These are phyloP conservation scores for Ceratocystis harringtonii DNA, from an alignment of 2,329 filamentous ascomycete species.

Conservation along the genomic window DNA sequence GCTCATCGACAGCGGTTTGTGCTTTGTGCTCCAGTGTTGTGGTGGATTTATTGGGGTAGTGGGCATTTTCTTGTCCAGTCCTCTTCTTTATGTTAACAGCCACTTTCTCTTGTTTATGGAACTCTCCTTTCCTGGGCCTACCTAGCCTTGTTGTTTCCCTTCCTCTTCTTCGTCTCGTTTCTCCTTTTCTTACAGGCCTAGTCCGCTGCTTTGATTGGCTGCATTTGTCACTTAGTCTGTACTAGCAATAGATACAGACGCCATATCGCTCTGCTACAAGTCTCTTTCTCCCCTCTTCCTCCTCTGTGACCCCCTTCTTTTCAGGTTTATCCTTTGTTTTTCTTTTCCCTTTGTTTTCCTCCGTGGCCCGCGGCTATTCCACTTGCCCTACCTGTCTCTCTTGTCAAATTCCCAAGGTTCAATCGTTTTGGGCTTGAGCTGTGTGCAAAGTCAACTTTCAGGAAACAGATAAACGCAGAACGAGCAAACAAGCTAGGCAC, in stretches of 20 bases:
- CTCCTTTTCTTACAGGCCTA: constrained; percentile 4
- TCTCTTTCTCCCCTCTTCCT: constrained; percentile 1
- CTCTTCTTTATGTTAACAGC: constrained; percentile 1
- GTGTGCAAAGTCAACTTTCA: background rate
- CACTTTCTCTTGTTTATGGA: constrained; percentile 5
- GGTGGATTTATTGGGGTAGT: background rate
- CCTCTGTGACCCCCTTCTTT: constrained; percentile 5
- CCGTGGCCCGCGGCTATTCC: background rate
- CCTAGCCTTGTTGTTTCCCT: background rate
- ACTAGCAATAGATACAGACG: background rate
- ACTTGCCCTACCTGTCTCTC: background rate
- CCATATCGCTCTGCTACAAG: background rate
- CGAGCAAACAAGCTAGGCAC: background rate
- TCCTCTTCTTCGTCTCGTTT: constrained; percentile 1
- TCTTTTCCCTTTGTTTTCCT: background rate
- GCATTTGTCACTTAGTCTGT: background rate
- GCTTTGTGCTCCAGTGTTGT: background rate
- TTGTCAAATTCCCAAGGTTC: background rate
- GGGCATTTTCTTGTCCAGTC: background rate
- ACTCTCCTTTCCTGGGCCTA: constrained; percentile 3
- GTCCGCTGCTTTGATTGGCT: background rate
- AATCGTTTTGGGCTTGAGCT: background rate
- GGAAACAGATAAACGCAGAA: background rate
- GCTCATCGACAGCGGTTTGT: background rate
- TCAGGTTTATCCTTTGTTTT: background rate